Evolutionary conservation across 352 stramenopile genomes (phyloP), one percentile per base, ranked within the genome.

Genomic region (Globisporangium sylvaticum): DNA sequence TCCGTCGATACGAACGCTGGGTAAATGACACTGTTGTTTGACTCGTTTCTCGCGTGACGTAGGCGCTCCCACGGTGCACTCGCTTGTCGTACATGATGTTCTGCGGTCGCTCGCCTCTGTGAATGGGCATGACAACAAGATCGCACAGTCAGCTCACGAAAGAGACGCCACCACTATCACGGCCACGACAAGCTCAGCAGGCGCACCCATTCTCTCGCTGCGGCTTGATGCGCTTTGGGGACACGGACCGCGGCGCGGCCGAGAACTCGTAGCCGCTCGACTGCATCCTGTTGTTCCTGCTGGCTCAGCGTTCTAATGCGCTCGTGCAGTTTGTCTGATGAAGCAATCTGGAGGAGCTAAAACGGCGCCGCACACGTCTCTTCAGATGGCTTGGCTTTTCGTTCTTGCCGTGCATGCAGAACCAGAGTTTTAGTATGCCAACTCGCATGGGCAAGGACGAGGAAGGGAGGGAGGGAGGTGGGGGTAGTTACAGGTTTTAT

Each of bases 71-170:
- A n/a, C 95, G 88, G 44, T 98, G 88, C 44, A 98, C 84, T n/a
- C 95, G 84, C 52, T 84, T 83, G 72, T 98, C 92, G 58, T 87
- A 98, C 94, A 98, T 98, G 67, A 98, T 95, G 68, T 98, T 98
- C 61, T 95, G 86, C 14, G 76, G 18, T 50, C 81, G 71, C 14
- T 90, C 83, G 31, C 31, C 60, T 4, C 77, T 83, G n/a, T 18
- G 14, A 22, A 66, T 53, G 8, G 3, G 20, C 24, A 27, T 25
- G 12, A 22, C 1, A 34, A 0, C 2, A 42, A 61, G 2, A 27
- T 8, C 64, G 3, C 39, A 29, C 50, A 54, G 44, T 56, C 2
- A 55, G n/a, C 48, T 55, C 4, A 25, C 6, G 29, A 32, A 7
- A 32, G 29, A 32, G 29, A n/a, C n/a, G n/a, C n/a, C n/a, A n/a